phyloP scores from a whole-genome alignment of 163 green algal genomes.

The Chlamydomonas reinhardtii region DNA sequence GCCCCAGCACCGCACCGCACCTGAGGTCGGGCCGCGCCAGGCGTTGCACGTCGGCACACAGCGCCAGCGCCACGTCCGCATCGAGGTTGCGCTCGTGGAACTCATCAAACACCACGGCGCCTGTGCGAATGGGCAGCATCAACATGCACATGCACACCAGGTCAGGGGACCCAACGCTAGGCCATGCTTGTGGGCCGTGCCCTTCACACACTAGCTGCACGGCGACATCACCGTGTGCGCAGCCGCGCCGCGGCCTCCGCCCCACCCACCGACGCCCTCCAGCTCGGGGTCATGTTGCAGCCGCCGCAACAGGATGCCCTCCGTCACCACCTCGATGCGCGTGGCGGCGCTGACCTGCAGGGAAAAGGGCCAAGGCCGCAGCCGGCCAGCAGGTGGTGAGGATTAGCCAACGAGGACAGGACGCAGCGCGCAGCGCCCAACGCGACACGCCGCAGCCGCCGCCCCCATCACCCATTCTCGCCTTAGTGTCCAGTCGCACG shows the following conservation, averaged over 20 bases:
- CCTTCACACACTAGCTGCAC: too few species aligned
- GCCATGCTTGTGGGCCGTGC: too few species aligned
- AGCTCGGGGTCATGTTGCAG: slow-evolving; percentile 70
- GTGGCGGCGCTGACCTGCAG: slow-evolving; percentile 49
- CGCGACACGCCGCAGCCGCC: too few species aligned
- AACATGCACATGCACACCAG: too few species aligned
- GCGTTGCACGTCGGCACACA: slow-evolving; percentile 63
- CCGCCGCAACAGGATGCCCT: slow-evolving; percentile 70
- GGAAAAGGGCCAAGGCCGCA: neutral
- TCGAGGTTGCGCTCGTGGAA: slow-evolving; percentile 77
- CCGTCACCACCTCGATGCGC: slow-evolving; percentile 74
- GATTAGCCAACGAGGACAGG: too few species aligned
- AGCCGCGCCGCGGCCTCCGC: too few species aligned
- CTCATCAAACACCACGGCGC: slow-evolving; percentile 72
- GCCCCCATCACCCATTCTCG: neutral
- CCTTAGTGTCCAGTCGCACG: slow-evolving; percentile 58
- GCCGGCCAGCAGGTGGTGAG: too few species aligned
- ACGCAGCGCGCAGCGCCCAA: too few species aligned
- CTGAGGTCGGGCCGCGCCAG: slow-evolving; percentile 63
- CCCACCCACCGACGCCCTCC: slow-evolving; percentile 41
- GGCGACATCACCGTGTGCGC: too few species aligned
- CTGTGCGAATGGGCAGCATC: neutral
- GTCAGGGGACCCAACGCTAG: too few species aligned
- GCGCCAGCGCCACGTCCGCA: slow-evolving; percentile 67
- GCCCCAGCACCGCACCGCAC: neutral